A percentile compares a stretch with the other conserved stretches of the same genome.
These are phyloP conservation scores for Scutellaria barbata DNA, from an alignment of 257 asterid genomes.

Conservation along the genomic window DNA sequence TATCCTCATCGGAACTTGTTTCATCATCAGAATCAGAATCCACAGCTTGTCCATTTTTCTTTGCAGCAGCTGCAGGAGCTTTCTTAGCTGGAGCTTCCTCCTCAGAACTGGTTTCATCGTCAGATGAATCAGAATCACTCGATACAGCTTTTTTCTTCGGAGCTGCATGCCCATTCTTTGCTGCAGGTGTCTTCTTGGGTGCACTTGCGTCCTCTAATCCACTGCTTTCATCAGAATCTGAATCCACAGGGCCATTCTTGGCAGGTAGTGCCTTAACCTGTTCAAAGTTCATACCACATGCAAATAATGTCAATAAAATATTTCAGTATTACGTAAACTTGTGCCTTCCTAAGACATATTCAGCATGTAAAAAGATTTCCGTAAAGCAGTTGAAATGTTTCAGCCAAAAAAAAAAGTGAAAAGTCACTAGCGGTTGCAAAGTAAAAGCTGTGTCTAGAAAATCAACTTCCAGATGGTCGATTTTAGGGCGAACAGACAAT, in stretches of 20 bases:
- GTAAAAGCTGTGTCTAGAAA: not conserved
- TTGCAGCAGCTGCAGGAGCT: constrained; percentile 30
- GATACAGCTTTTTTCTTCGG: constrained; percentile 32
- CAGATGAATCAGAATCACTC: constrained; percentile 34
- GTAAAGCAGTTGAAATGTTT: not conserved
- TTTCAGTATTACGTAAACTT: too few species aligned
- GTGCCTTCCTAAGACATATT: too few species aligned
- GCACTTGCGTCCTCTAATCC: constrained; percentile 34
- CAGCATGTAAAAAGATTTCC: too few species aligned
- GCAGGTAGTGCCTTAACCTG: constrained; percentile 45
- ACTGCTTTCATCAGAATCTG: constrained; percentile 36
- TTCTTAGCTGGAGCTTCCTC: constrained; percentile 24
- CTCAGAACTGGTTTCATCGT: constrained; percentile 31
- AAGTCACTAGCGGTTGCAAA: not conserved
- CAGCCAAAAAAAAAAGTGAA: not conserved
- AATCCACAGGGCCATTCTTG: constrained; percentile 32
- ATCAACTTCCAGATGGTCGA: not conserved
- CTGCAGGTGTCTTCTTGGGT: constrained; percentile 41
- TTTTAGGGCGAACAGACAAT: not conserved
- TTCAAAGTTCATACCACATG: not conserved
- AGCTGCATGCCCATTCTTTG: constrained; percentile 42
- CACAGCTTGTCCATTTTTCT: constrained; percentile 41
- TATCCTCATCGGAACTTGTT: constrained; percentile 38
- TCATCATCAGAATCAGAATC: constrained; percentile 39
- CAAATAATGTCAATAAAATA: too few species aligned